These are phyloP conservation scores for Bolboschoenus planiculmis DNA, from an alignment of 176 grass and related monocot genomes.

Conservation along the genomic window DNA sequence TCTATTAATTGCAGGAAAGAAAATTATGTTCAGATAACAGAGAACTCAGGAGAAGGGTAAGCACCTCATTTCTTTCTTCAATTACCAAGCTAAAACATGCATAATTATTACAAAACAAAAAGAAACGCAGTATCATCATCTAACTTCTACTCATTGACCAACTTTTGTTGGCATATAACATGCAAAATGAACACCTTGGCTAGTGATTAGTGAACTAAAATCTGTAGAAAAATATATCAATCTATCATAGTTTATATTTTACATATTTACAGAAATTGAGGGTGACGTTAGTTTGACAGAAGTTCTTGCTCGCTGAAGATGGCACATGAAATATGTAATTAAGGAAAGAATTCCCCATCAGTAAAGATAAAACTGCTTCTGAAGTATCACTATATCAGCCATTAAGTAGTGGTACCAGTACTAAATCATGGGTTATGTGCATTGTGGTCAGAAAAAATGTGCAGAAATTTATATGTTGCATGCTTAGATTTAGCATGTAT, in stretches of 20 bases:
- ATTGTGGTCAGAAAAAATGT: not conserved
- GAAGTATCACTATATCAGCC: not conserved
- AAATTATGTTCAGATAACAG: slow-evolving; percentile 73
- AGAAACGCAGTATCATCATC: not conserved
- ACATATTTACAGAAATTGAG: not conserved
- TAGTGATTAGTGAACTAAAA: not conserved
- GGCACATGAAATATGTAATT: not conserved
- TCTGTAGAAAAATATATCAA: not conserved
- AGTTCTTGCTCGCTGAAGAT: not conserved
- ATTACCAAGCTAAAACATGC: not conserved
- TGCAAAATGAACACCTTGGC: not conserved
- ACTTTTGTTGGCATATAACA: not conserved
- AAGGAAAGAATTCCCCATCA: not conserved
- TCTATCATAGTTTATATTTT: not conserved
- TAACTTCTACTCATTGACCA: not conserved
- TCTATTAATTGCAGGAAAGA: slow-evolving; percentile 54
- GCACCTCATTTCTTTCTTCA: slow-evolving; percentile 4
- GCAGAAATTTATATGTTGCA: not conserved
- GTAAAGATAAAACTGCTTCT: not conserved
- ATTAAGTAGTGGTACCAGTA: not conserved
- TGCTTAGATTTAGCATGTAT: not conserved
- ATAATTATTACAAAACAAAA: not conserved
- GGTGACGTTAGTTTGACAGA: not conserved
- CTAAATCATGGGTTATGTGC: not conserved
- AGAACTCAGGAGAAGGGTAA: slow-evolving; percentile 73